Percentiles rank a stretch among this genome's conserved stretches.
Evolutionary conservation across 495 filamentous ascomycete species (phyloP).

Genomic region (Penicillium cosmopolitanum): DNA sequence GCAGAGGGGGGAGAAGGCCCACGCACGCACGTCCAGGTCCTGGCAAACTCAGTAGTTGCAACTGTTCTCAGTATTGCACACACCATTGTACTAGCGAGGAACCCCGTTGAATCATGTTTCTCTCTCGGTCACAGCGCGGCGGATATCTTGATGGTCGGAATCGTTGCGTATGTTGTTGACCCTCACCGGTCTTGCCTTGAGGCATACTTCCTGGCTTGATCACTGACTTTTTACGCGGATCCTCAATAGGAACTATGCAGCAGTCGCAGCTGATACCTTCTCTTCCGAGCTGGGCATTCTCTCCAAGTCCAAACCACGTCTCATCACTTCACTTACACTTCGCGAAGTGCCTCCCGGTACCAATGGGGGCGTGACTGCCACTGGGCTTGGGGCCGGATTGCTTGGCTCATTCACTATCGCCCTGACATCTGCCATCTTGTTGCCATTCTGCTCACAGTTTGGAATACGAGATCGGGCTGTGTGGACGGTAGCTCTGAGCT

Average conservation of each 20-base stretch:
- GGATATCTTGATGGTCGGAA: conserved; percentile 60
- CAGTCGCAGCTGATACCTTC: conserved; percentile 90
- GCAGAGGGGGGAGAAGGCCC: conserved; percentile 75
- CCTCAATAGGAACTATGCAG: conserved; percentile 72
- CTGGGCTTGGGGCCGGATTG: conserved; percentile 73
- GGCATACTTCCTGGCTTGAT: background rate
- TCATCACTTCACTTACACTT: conserved; percentile 82
- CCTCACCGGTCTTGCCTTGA: conserved; percentile 8
- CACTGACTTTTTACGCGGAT: background rate
- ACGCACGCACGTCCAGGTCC: conserved; percentile 84
- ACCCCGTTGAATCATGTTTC: conserved; percentile 35
- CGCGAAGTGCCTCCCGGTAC: conserved; percentile 83
- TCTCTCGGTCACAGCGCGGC: conserved; percentile 36
- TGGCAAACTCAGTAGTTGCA: conserved; percentile 84
- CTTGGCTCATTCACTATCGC: conserved; percentile 76
- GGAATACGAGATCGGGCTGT: conserved; percentile 50
- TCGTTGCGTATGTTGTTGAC: conserved; percentile 50
- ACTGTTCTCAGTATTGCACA: conserved; percentile 75
- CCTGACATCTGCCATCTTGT: conserved; percentile 60
- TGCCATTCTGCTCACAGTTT: conserved; percentile 70
- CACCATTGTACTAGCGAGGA: conserved; percentile 57
- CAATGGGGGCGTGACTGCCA: conserved; percentile 83
- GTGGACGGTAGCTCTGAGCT: conserved; percentile 62
- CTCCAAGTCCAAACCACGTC: conserved; percentile 69
- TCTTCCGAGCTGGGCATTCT: conserved; percentile 95